Evolutionary conservation across 179 eudicot species (phyloP).

Genomic region (Amaranthus tricolor): DNA sequence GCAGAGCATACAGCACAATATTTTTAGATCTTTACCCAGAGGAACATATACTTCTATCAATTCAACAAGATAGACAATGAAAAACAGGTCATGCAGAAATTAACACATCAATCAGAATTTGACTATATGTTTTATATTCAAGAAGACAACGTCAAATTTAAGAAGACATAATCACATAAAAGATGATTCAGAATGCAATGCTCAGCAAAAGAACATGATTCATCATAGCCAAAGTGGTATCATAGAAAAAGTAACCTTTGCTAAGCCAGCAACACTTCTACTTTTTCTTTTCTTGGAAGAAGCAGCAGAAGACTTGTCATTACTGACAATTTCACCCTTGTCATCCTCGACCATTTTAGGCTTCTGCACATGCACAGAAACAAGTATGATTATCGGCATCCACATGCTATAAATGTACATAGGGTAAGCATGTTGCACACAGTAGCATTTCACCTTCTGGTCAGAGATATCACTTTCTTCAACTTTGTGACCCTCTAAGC

Average conservation of each 20-base stretch:
- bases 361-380: constrained; percentile 31
- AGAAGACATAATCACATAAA: not conserved
- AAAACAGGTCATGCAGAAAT: not conserved
- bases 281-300: constrained; percentile 52
- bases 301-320: constrained; percentile 42
- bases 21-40: not conserved
- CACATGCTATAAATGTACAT: not conserved
- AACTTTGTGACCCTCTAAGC: constrained; percentile 25
- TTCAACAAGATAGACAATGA: not conserved
- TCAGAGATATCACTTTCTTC: constrained; percentile 29
- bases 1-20: not conserved
- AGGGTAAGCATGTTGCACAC: not conserved
- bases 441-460: constrained; percentile 29
- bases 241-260: constrained; percentile 53
- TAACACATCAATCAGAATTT: not conserved
- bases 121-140: not conserved
- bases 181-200: constrained; percentile 8
- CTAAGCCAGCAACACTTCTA: constrained; percentile 59
- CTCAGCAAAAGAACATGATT: not conserved
- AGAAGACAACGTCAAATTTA: not conserved
- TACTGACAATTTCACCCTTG: constrained; percentile 23
- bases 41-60: not conserved
- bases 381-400: constrained; percentile 4
- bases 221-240: not conserved
- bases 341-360: constrained; percentile 32